Conservation (phyloP, 2,329 filamentous ascomycete species). For the Ceratocystis lukuohia region DNA sequence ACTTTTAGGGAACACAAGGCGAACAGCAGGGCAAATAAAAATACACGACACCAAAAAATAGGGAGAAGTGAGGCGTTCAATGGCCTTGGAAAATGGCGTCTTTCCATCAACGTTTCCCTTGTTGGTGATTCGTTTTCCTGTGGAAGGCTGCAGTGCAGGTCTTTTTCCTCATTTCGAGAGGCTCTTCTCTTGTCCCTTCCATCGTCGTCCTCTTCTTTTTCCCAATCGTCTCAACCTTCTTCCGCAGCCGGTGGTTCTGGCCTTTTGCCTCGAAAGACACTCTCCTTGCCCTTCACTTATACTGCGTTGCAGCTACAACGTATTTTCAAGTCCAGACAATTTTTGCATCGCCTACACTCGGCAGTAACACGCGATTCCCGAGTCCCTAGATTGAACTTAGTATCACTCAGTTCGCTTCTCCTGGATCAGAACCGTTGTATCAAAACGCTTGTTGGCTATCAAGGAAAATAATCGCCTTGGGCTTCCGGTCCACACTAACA, state of each 20-base stretch:
- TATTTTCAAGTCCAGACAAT: background rate
- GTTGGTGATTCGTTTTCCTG: background rate
- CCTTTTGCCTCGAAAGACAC: background rate
- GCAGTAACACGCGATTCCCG: conserved; percentile 12
- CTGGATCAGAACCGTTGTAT: conserved; percentile 11
- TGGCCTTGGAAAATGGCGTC: background rate
- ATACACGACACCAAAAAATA: background rate
- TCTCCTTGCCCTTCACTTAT: background rate
- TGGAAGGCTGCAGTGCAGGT: background rate
- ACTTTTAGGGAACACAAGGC: background rate
- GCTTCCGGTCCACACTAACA: background rate
- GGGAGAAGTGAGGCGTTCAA: background rate
- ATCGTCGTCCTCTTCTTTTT: background rate
- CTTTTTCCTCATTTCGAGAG: background rate
- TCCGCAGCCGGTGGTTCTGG: background rate
- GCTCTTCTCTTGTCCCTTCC: background rate
- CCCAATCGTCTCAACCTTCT: background rate
- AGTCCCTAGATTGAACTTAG: conserved; percentile 14
- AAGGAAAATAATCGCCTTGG: conserved; percentile 10
- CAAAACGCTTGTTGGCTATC: conserved; percentile 8
- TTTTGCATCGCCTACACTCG: conserved; percentile 10
- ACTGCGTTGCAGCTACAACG: background rate
- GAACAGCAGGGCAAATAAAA: background rate
- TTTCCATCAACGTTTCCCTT: background rate
- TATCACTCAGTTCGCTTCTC: conserved; percentile 16